Conservation (phyloP, 2,329 filamentous ascomycete species). For the Beauveria asiatica region DNA sequence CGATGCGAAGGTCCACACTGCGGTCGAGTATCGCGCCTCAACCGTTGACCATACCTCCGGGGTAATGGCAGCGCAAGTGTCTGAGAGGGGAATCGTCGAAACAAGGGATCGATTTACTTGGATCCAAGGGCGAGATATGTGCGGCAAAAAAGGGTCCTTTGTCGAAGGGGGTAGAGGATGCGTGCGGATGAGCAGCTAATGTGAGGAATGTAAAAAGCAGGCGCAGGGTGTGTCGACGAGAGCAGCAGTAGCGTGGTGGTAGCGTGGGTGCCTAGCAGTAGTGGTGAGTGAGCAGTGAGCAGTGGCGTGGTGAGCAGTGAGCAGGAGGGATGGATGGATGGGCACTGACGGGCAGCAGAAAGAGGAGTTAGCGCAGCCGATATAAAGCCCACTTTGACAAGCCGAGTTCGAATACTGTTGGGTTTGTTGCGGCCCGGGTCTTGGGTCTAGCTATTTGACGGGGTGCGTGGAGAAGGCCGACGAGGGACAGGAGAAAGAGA, state of each 20-base stretch:
- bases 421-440: slow-evolving; percentile 1
- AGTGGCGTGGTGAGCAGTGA: neutral
- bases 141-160: no score
- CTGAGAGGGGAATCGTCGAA: neutral
- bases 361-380: slow-evolving; percentile 2
- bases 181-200: neutral
- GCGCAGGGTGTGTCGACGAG: neutral
- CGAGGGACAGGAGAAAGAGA: neutral
- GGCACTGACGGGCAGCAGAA: neutral
- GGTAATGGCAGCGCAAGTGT: neutral
- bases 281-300: neutral
- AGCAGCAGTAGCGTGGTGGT: neutral
- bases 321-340: neutral
- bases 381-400: slow-evolving; percentile 1
- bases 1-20: slow-evolving; percentile 1
- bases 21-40: slow-evolving; percentile 3
- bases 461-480: slow-evolving; percentile 12
- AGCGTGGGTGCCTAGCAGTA: neutral
- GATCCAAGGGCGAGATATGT: neutral
- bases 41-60: slow-evolving; percentile 7
- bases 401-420: slow-evolving; percentile 2
- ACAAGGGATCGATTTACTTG: neutral
- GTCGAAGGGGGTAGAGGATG: no score
- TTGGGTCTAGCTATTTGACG: neutral
- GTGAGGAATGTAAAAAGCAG: slow-evolving; percentile 6